Evolutionary conservation across 2,329 filamentous ascomycete genomes (phyloP), one percentile per base, ranked within the genome.

Genomic region (Colletotrichum somersetense): DNA sequence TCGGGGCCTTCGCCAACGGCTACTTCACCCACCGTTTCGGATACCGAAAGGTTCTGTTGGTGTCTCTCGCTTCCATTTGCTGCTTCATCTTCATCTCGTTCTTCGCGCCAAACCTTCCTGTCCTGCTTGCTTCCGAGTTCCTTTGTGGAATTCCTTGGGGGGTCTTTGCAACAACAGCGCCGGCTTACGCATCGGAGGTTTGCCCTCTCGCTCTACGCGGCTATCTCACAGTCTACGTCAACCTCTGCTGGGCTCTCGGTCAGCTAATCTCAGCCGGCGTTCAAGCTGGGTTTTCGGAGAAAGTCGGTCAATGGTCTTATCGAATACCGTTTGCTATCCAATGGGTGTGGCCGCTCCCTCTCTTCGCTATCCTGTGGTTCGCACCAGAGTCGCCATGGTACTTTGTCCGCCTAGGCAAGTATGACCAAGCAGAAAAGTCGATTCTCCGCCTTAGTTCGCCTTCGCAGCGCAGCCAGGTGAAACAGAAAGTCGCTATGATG

Each of bases 1-100:
- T 88, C 3, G 87, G 87, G 1, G 80, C 85, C 1, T 78, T 86
- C 11, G 72, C 85, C 23, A 85, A 85, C 69, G 87, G 87, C 6
- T 80, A 80, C 63, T 75, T 87, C 12, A 81, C 84, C 12, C 80
- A 86, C 44, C 77, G 79, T 4, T 83, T 78, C 44, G 85, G 85
- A 0, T 84, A 85, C 56, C 79, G 82, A n/a, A 79, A 80, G 71
- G 83, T 83, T 0, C 80, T 88, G 63, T 79, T 88, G 16, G 81
- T 75, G 0, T 80, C 83, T 0, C 76, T 88, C n/a, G 67, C 79
- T 0, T 38, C 75, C 71, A 74, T 85, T 77, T 77, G 79, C 11
- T 76, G 75, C 33, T 85, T 85, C 71, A 84, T 89, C 53, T 85
- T 84, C 65, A 77, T 87, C 16, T 78, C 81, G 23, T 86, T 87